Base-by-base conservation (phyloP, 2,329 filamentous ascomycete genomes). In the Bisporella sp. region DNA sequence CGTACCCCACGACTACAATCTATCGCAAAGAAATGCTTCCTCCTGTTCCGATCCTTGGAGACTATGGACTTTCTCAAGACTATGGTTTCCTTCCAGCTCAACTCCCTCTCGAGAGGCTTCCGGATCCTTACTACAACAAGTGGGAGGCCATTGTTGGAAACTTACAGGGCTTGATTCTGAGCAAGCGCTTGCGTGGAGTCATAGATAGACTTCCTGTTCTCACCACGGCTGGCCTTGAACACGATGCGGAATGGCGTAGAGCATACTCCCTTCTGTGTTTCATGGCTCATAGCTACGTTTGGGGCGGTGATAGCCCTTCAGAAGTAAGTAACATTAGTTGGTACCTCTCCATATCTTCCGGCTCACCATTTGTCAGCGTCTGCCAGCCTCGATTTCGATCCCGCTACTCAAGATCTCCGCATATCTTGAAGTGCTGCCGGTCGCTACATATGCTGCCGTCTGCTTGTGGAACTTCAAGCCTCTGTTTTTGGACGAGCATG, bases 381-480 rank as follows among this genome's bases (percentile, higher is more conserved):
- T 99, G 47, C 93, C 93, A 44, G 82, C 87, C 30, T 75, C 89
- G 52, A 81, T 99, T 56, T 89, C 92, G 5, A 79, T 91, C 31
- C 93, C 93, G 0, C 79, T 97, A 57, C 75, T 95, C 47, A 72
- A 84, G 57, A 78, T 95, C 44, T 92, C 88, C 59, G 74, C 79
- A 42, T 81, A 82, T 54, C 79, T 99, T 13, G 88, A 97, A 63
- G 75, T 99, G 30, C 91, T 89, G 5, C 88, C 91, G 1, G 92
- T 99, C 31, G 93, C 92, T 45, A 96, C 92, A 13, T 99, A 96
- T 66, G 89, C 93, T 5, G 89, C 86, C 6, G 76, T 96, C 4
- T 92, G 89, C 58, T 76, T 99, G 30, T 99, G 93, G 93, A 99
- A 99, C 71, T 97, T 90, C 76, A 92, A 91, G 69, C 89, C 91